A percentile compares a stretch with the other conserved stretches of the same genome.
Evolutionary conservation across 2,329 filamentous ascomycete genomes (phyloP).

Genomic region (Ceratocystis colombiana): DNA sequence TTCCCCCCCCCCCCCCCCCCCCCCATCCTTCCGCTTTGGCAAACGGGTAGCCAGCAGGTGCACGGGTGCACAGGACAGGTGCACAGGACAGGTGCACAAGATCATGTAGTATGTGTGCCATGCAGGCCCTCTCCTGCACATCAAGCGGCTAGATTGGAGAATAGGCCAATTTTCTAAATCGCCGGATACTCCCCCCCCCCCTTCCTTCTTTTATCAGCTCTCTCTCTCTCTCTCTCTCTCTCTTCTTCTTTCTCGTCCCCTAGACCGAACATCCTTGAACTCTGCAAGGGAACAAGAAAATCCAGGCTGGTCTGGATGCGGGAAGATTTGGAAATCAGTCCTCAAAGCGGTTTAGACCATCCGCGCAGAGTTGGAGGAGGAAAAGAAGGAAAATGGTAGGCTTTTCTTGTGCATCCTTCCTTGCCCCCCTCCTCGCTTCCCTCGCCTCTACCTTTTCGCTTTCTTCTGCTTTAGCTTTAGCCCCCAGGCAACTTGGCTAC

Average conservation of each 20-base stretch:
- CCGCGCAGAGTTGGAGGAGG: background rate
- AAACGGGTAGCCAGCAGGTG: background rate
- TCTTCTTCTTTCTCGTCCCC: background rate
- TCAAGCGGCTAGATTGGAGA: too few species aligned
- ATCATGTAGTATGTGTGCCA: background rate
- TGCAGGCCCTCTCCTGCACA: background rate
- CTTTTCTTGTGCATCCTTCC: too few species aligned
- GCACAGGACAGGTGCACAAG: too few species aligned
- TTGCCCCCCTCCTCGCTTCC: background rate
- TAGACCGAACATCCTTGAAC: background rate
- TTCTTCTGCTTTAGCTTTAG: background rate
- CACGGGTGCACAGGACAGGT: background rate
- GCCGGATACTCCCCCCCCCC: background rate
- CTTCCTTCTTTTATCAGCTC: background rate
- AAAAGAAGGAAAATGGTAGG: background rate
- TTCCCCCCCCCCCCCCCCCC: background rate
- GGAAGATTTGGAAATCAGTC: background rate
- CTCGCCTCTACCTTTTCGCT: background rate
- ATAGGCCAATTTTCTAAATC: background rate
- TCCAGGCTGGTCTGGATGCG: slow-evolving; percentile 12
- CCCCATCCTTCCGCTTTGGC: background rate
- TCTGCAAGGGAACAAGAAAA: slow-evolving; percentile 7
- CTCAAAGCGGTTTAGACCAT: slow-evolving; percentile 6
- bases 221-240: background rate
- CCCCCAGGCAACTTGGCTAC: background rate